Percentiles rank a stretch among this genome's conserved stretches.
phyloP scores from a whole-genome alignment of 2,329 filamentous ascomycete species.

The Xylaria digitata region DNA sequence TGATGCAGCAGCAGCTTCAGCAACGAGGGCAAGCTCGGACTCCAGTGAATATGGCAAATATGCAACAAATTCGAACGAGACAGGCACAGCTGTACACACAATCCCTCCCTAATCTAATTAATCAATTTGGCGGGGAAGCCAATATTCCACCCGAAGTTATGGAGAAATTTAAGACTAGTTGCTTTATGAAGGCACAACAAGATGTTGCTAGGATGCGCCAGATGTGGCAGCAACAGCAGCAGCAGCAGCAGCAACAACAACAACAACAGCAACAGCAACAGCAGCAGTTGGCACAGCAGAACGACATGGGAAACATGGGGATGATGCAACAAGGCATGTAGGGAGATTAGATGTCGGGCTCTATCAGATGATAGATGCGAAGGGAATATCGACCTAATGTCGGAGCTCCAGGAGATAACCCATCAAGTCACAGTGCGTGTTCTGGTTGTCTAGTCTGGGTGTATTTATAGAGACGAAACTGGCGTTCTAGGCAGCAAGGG shows the following conservation, averaged over 20 bases:
- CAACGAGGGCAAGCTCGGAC: constrained; percentile 30
- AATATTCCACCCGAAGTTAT: constrained; percentile 60
- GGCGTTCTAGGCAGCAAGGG: constrained; percentile 12
- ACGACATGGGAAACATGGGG: constrained; percentile 63
- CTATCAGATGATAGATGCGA: not conserved
- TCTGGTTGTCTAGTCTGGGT: not conserved
- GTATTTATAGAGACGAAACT: not conserved
- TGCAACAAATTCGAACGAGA: constrained; percentile 51
- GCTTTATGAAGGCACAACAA: constrained; percentile 53
- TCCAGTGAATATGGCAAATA: constrained; percentile 24
- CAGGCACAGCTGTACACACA: constrained; percentile 55
- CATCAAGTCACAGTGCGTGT: not conserved
- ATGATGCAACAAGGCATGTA: constrained; percentile 54
- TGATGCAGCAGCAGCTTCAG: constrained; percentile 46
- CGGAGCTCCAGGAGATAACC: not conserved
- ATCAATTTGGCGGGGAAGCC: constrained; percentile 56
- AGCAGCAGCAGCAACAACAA: constrained; percentile 18
- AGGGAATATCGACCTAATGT: not conserved
- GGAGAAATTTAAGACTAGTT: constrained; percentile 59
- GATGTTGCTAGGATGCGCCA: constrained; percentile 41
- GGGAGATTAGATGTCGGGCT: not conserved
- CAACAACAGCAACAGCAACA: constrained; percentile 49
- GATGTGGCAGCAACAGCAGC: constrained; percentile 7
- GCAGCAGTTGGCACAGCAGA: constrained; percentile 55
- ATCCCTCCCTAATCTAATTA: constrained; percentile 51